A percentile compares a stretch with the other conserved stretches of the same genome.
Conservation (phyloP, 2,329 filamentous ascomycete genomes). For the Tympanopsis confertula region DNA sequence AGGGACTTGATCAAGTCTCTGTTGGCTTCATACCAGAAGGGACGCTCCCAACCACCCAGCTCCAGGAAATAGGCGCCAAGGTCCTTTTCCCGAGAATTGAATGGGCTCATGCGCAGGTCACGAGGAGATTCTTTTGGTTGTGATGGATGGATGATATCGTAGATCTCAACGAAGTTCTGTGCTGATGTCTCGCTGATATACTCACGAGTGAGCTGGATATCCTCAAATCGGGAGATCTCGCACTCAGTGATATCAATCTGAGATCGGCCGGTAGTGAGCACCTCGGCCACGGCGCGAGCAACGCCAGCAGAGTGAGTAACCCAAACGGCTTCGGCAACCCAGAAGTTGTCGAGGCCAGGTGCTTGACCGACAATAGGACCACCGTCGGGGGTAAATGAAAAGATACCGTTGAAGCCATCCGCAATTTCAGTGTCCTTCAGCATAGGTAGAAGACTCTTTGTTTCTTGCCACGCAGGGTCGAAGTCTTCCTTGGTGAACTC, state of each 20-base stretch:
- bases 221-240: conserved; percentile 47
- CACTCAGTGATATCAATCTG: conserved; percentile 45
- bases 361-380: conserved; percentile 46
- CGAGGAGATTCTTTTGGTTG: conserved; percentile 44
- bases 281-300: conserved; percentile 45
- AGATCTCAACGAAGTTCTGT: conserved; percentile 52
- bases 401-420: conserved; percentile 54
- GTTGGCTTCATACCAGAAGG: conserved; percentile 50
- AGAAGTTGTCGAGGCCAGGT: conserved; percentile 48
- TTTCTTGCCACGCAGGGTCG: conserved; percentile 44
- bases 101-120: conserved; percentile 45
- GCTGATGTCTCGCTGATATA: conserved; percentile 47
- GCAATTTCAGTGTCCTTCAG: conserved; percentile 36
- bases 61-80: conserved; percentile 49
- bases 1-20: conserved; percentile 33
- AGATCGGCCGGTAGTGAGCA: conserved; percentile 42
- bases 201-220: conserved; percentile 40
- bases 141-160: conserved; percentile 51
- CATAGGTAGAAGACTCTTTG: conserved; percentile 38
- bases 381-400: conserved; percentile 56
- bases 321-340: conserved; percentile 55
- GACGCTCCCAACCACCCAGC: conserved; percentile 47
- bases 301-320: conserved; percentile 55
- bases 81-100: conserved; percentile 38
- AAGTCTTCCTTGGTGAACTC: conserved; percentile 49